Conservation (phyloP, 768 basidiomycete genomes). For the Tephrocybe sp. region DNA sequence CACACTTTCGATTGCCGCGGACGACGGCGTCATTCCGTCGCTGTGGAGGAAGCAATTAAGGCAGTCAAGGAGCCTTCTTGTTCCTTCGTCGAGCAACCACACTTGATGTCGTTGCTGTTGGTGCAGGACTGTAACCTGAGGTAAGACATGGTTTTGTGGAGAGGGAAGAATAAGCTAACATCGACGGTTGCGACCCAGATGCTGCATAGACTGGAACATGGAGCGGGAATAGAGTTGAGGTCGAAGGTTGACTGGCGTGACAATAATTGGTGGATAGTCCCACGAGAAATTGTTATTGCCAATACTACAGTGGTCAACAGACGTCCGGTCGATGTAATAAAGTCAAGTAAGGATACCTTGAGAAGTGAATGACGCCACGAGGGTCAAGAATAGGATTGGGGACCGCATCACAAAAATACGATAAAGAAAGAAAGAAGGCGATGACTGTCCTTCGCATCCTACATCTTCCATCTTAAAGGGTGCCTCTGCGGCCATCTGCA, state of each 20-base stretch:
- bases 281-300: slow-evolving; percentile 1
- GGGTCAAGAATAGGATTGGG: neutral
- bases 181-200: neutral
- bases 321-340: neutral
- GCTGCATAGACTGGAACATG: slow-evolving; percentile 5
- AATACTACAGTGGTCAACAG: neutral
- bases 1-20: neutral
- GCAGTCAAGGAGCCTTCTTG: slow-evolving; percentile 12
- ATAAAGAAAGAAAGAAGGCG: neutral
- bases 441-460: no score
- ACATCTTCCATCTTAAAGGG: neutral
- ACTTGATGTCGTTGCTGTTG: neutral
- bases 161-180: neutral
- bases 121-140: slow-evolving; percentile 4
- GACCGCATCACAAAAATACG: neutral
- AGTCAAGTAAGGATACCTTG: neutral
- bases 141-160: neutral
- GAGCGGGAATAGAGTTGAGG: slow-evolving; percentile 7
- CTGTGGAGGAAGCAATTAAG: slow-evolving; percentile 12
- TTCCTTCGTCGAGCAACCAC: slow-evolving; percentile 8
- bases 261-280: slow-evolving; percentile 11
- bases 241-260: slow-evolving; percentile 11
- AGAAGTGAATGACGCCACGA: neutral
- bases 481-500: neutral
- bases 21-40: neutral